Evolutionary conservation across 495 filamentous ascomycete genomes (phyloP).

Genomic region (Podospora conica): DNA sequence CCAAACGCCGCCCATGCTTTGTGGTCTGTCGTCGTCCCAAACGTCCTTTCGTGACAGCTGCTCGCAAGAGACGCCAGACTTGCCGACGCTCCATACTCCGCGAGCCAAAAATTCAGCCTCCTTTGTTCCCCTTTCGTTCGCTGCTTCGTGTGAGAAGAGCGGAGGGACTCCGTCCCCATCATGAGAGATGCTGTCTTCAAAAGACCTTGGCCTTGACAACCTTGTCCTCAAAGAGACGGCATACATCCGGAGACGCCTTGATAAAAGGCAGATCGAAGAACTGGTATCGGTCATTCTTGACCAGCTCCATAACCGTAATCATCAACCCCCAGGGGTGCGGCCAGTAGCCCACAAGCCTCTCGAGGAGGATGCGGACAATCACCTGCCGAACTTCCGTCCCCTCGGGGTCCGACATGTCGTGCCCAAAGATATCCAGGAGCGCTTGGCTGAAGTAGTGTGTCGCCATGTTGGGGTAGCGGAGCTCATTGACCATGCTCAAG

Average conservation of each 20-base stretch:
- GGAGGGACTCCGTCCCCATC: neutral
- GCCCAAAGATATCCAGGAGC: constrained; percentile 79
- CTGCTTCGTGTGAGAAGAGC: neutral
- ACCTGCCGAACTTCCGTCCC: constrained; percentile 81
- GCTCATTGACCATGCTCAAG: constrained; percentile 80
- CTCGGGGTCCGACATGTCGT: constrained; percentile 67
- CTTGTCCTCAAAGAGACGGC: constrained; percentile 14
- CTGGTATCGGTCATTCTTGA: constrained; percentile 80
- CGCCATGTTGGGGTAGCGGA: constrained; percentile 81
- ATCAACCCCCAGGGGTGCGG: constrained; percentile 96
- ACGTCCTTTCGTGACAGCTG: constrained; percentile 4
- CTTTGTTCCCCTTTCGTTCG: neutral
- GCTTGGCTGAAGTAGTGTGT: constrained; percentile 92
- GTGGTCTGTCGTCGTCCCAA: constrained; percentile 19
- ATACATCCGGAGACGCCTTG: constrained; percentile 78
- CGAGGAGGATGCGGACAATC: constrained; percentile 78
- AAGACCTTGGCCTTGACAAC: constrained; percentile 7
- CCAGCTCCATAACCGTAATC: constrained; percentile 80
- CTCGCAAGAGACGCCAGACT: constrained; percentile 1
- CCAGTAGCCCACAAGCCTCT: constrained; percentile 81
- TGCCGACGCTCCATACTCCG: constrained; percentile 12
- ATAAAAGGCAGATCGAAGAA: constrained; percentile 94
- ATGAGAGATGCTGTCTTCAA: neutral
- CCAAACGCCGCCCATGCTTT: constrained; percentile 16
- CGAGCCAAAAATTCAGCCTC: neutral